These are phyloP conservation scores for Pecoramyces ruminantium DNA, from an alignment of 192 early-diverging fungal species.

Conservation along the genomic window DNA sequence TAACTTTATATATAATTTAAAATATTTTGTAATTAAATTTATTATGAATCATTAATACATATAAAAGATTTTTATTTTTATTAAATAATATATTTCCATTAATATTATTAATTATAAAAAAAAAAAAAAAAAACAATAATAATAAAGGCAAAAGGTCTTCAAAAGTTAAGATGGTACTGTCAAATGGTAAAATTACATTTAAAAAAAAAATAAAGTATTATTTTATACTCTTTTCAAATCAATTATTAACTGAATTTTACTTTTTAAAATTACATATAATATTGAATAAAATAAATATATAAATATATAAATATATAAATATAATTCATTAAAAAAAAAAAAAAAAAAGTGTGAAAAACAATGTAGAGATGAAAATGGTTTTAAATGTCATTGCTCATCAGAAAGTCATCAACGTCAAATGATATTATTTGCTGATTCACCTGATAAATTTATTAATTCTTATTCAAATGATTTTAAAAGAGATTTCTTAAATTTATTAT, in stretches of 20 bases:
- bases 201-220: no score
- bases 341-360: slow-evolving; percentile 8
- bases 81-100: not conserved
- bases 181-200: slow-evolving; percentile 61
- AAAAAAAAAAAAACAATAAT: no score
- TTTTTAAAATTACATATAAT: no score
- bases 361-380: slow-evolving; percentile 89
- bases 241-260: no score
- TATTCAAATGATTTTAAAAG: slow-evolving; percentile 69
- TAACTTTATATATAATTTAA: no score
- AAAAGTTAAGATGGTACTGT: slow-evolving; percentile 80
- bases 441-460: slow-evolving; percentile 51
- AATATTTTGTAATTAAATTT: no score
- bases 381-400: slow-evolving; percentile 78
- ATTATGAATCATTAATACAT: not conserved
- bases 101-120: no score
- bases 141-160: slow-evolving; percentile 66
- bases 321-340: not conserved
- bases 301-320: not conserved
- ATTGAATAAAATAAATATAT: not conserved
- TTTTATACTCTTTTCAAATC: no score
- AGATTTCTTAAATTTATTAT: slow-evolving; percentile 71
- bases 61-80: not conserved
- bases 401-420: slow-evolving; percentile 87
- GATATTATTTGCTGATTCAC: slow-evolving; percentile 65